Percentiles rank a stretch among this genome's conserved stretches.
These are phyloP conservation scores for Neurospora intermedia DNA, from an alignment of 495 filamentous ascomycete species.

Conservation along the genomic window DNA sequence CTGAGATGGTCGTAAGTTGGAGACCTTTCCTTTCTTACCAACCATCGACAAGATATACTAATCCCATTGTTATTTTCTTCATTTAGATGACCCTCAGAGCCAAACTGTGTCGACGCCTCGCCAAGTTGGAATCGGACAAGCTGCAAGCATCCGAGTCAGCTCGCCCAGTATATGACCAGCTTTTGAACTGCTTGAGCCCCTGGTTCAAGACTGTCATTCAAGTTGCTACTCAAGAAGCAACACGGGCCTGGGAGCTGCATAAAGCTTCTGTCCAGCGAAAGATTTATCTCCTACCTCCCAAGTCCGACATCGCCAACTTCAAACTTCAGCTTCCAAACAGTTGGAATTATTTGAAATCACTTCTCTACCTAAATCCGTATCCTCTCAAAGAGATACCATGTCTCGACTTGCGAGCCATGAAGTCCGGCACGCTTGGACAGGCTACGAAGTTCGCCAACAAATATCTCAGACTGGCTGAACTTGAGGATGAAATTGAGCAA, in stretches of 20 bases:
- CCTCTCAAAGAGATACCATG: background rate
- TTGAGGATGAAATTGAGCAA: background rate
- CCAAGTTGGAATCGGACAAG: conserved; percentile 42
- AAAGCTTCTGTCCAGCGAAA: conserved; percentile 20
- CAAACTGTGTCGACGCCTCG: conserved; percentile 52
- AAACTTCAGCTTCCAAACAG: conserved; percentile 37
- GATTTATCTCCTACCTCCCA: conserved; percentile 30
- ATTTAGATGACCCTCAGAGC: conserved; percentile 20
- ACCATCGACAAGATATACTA: background rate
- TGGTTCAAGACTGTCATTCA: conserved; percentile 12
- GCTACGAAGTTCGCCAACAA: background rate
- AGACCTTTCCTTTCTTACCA: background rate
- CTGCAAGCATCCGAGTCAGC: background rate
- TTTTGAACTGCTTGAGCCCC: conserved; percentile 11
- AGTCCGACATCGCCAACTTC: conserved; percentile 19
- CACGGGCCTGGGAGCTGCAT: conserved; percentile 19
- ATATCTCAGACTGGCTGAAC: background rate
- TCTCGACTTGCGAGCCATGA: background rate
- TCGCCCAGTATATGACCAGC: background rate
- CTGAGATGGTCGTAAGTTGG: background rate
- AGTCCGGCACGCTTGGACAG: background rate
- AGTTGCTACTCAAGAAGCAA: conserved; percentile 5
- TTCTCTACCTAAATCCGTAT: background rate
- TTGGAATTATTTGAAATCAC: conserved; percentile 21
- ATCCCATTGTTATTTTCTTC: conserved; percentile 13